Evolutionary conservation across 2,329 filamentous ascomycete genomes (phyloP).

Genomic region (Aspergillus candidus): DNA sequence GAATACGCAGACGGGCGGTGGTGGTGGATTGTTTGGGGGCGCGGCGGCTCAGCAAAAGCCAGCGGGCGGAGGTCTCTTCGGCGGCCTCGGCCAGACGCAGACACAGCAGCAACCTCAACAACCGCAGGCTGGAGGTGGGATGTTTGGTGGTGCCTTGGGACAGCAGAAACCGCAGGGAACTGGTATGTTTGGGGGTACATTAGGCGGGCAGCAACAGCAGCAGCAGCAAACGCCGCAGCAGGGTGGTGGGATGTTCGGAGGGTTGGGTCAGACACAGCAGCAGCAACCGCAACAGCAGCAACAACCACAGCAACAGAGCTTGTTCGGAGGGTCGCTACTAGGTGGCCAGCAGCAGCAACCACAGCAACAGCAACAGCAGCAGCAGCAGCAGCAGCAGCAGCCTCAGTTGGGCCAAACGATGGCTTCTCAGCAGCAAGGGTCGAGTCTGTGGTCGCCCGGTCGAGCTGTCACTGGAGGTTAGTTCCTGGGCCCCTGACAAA

Average conservation of each 20-base stretch:
- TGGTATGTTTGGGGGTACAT: conserved; percentile 22
- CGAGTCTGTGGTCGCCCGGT: conserved; percentile 40
- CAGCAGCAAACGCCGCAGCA: conserved; percentile 30
- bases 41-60: conserved; percentile 22
- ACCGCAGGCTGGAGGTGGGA: conserved; percentile 12
- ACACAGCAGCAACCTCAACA: conserved; percentile 17
- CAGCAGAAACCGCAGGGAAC: conserved; percentile 23
- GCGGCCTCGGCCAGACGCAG: conserved; percentile 20
- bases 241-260: conserved; percentile 38
- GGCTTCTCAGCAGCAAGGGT: conserved; percentile 28
- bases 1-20: conserved; percentile 14
- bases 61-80: conserved; percentile 19
- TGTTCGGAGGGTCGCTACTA: conserved; percentile 25
- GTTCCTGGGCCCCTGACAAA: conserved; percentile 10
- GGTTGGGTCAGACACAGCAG: conserved; percentile 11
- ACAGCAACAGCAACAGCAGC: conserved; percentile 18
- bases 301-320: conserved; percentile 30
- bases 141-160: conserved; percentile 21
- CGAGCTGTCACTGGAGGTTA: conserved; percentile 39
- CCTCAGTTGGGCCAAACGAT: conserved; percentile 39
- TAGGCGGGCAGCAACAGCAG: conserved; percentile 12
- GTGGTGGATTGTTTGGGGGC: conserved; percentile 35
- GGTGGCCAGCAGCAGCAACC: conserved; percentile 22
- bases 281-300: conserved; percentile 35
- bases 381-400: conserved; percentile 26